Percentiles rank a stretch among this genome's conserved stretches.
These are phyloP conservation scores for Populus hybrid DNA, from an alignment of 441 rosid genomes.

Conservation along the genomic window DNA sequence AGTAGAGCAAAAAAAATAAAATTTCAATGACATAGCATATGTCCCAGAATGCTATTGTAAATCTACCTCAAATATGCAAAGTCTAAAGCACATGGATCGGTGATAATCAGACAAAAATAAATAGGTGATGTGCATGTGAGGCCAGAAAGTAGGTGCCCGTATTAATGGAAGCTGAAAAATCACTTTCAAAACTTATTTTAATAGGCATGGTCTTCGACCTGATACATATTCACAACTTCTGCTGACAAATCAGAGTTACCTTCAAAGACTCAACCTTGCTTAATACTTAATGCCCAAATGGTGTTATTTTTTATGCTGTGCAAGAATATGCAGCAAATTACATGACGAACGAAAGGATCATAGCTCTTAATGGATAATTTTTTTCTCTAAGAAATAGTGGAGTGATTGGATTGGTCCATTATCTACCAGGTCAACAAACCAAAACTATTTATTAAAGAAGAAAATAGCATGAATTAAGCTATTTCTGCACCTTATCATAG, in stretches of 20 bases:
- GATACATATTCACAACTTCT: neutral
- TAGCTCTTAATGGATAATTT: neutral
- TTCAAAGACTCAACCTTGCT: neutral
- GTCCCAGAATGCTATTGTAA: neutral
- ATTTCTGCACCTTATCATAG: neutral
- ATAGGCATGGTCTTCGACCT: neutral
- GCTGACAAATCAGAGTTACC: neutral
- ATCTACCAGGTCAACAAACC: neutral
- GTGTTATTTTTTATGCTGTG: neutral
- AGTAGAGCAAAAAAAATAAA: no score
- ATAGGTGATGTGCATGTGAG: neutral
- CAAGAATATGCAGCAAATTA: neutral
- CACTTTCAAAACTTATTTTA: constrained; percentile 30
- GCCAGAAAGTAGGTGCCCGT: constrained; percentile 17
- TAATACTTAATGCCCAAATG: neutral
- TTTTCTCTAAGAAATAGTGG: neutral
- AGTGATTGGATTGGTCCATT: neutral
- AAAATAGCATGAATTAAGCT: neutral
- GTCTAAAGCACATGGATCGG: neutral
- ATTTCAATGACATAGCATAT: no score
- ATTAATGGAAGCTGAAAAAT: constrained; percentile 27
- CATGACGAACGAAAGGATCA: neutral
- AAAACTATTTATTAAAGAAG: neutral
- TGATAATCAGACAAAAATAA: neutral
- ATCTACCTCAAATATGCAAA: neutral